phyloP scores from a whole-genome alignment of 2,329 filamentous ascomycete genomes.

The Mycosphaerella arachidis region DNA sequence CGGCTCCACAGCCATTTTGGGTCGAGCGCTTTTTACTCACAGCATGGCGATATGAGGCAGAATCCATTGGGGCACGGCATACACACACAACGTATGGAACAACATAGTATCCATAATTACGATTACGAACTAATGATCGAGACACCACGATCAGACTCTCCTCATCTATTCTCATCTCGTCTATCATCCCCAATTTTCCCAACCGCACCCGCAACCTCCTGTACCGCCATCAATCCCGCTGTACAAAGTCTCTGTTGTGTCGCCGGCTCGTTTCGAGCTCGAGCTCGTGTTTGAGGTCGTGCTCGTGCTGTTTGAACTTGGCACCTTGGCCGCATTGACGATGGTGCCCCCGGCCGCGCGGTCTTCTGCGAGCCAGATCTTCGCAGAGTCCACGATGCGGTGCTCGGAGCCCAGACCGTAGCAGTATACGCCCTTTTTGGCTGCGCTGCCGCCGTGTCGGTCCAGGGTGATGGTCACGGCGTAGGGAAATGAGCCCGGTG shows the following conservation, averaged over 20 bases:
- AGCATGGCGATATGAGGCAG: neutral
- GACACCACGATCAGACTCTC: neutral
- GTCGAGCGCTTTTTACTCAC: neutral
- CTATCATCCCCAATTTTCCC: constrained; percentile 49
- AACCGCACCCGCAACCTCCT: constrained; percentile 57
- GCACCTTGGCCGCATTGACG: constrained; percentile 48
- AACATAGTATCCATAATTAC: neutral
- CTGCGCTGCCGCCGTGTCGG: constrained; percentile 53
- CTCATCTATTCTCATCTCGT: neutral
- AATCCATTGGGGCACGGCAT: neutral
- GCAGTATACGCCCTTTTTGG: constrained; percentile 57
- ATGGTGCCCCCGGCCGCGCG: constrained; percentile 45
- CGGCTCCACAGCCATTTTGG: neutral
- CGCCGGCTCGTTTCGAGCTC: neutral
- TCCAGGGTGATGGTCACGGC: constrained; percentile 57
- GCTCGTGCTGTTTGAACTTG: constrained; percentile 30
- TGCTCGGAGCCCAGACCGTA: constrained; percentile 51
- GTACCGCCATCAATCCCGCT: constrained; percentile 56
- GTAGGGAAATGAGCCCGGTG: constrained; percentile 58
- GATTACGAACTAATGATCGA: neutral
- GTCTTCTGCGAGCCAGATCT: constrained; percentile 50
- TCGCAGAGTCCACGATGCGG: constrained; percentile 40
- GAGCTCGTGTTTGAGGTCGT: neutral
- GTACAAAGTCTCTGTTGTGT: neutral
- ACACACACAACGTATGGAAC: neutral